Percentiles rank a stretch among this genome's conserved stretches.
These are phyloP conservation scores for Boletus eberwhitei DNA, from an alignment of 768 basidiomycete genomes.

Conservation along the genomic window DNA sequence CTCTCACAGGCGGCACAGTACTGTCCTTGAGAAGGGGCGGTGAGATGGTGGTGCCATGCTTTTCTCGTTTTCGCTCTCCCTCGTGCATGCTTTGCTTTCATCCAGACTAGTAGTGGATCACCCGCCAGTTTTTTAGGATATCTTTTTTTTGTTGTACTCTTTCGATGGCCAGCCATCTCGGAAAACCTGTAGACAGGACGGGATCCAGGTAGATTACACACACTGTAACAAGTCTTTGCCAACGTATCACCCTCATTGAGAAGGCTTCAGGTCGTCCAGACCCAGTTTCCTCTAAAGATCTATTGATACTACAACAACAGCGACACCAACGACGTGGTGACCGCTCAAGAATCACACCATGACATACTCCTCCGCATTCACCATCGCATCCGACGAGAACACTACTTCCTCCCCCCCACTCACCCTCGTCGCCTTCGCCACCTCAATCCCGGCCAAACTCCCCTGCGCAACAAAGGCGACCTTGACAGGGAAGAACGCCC, in stretches of 20 bases:
- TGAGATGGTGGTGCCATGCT: neutral
- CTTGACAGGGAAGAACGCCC: slow-evolving; percentile 89
- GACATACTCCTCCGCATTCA: slow-evolving; percentile 53
- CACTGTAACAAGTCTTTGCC: neutral
- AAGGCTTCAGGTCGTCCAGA: neutral
- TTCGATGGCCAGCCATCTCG: neutral
- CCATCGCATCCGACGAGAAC: slow-evolving; percentile 55
- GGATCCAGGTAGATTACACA: neutral
- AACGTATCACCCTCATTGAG: neutral
- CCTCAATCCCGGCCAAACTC: slow-evolving; percentile 72
- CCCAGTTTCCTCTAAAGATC: neutral
- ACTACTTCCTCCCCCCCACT: slow-evolving; percentile 46
- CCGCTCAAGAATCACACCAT: slow-evolving; percentile 38
- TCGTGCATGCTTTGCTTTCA: neutral
- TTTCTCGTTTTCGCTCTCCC: too few relatives aligned
- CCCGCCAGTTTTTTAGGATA: neutral
- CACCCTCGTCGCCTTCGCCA: slow-evolving; percentile 56
- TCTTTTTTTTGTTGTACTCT: neutral
- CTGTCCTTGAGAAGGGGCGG: neutral
- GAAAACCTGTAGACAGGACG: neutral
- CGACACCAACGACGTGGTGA: neutral
- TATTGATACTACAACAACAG: neutral
- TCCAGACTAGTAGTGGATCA: neutral
- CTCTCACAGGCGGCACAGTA: slow-evolving; percentile 6
- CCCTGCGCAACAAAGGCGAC: slow-evolving; percentile 80